These are phyloP conservation scores for Cylindricascospora bacillispora DNA, from an alignment of 1,139 yeast species.

Conservation along the genomic window DNA sequence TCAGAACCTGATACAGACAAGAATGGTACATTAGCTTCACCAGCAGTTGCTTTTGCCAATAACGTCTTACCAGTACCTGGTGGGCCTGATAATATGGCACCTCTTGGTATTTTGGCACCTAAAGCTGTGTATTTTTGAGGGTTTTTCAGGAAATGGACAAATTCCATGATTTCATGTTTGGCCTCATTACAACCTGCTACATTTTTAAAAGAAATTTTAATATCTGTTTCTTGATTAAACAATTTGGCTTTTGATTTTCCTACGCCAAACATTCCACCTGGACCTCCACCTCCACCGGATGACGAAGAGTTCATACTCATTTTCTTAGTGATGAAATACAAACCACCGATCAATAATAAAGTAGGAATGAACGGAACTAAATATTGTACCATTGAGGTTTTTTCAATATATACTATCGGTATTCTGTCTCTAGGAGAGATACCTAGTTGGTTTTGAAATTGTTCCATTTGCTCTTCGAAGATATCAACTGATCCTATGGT, in stretches of 20 bases:
- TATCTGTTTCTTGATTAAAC: constrained; percentile 59
- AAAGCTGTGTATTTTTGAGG: constrained; percentile 62
- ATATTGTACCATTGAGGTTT: constrained; percentile 50
- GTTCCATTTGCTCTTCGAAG: constrained; percentile 76
- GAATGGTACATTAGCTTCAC: constrained; percentile 77
- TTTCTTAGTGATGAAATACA: constrained; percentile 56
- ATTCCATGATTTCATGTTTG: constrained; percentile 75
- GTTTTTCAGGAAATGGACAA: constrained; percentile 63
- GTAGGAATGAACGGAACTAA: constrained; percentile 77
- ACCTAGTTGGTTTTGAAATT: constrained; percentile 56
- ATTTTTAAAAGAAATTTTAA: constrained; percentile 60
- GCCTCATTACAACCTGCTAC: constrained; percentile 82
- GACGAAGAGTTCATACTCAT: constrained; percentile 35
- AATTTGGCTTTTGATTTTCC: constrained; percentile 60
- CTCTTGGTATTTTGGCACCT: constrained; percentile 77
- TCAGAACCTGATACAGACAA: constrained; percentile 75
- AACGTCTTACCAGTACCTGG: constrained; percentile 84
- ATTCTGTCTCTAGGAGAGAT: constrained; percentile 55
- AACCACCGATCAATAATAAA: constrained; percentile 68
- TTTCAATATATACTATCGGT: constrained; percentile 71
- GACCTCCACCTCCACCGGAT: constrained; percentile 38
- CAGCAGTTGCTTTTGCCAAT: constrained; percentile 73
- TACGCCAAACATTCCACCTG: constrained; percentile 50
- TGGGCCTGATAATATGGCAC: constrained; percentile 73
- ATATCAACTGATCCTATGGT: constrained; percentile 84